Evolutionary conservation across 257 asterid species (phyloP), one percentile per base, ranked within the genome.

Genomic region (Solanum raphanifolium): DNA sequence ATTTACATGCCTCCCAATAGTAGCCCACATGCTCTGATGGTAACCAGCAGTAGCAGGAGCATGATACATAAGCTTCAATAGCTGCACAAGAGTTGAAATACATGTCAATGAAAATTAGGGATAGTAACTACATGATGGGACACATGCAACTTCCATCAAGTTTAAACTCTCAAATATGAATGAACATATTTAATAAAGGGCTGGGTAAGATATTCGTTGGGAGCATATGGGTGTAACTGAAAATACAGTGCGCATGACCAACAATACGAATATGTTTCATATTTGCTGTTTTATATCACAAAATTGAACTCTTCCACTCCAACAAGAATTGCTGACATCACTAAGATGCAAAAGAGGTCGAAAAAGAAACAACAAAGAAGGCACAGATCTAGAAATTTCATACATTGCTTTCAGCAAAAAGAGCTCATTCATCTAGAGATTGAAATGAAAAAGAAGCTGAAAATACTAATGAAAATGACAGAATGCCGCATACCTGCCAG

Each of bases 21-120:
- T 97, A 38, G 97, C 90, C 99, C 99, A 97, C 39, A 88, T 91
- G 91, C 96, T 95, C 91, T 92, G 98, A 90, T 97, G 98, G 90
- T 94, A 95, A 87, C 95, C 88, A 62, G 95, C 98, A 84, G 98
- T 95, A 38, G 95, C 94, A n/a, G 98, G 98, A 88, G 98, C 95
- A 29, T 94, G 93, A 90, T 95, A 97, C 98, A 97, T 95, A 66
- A 95, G 97, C 94, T 95, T 95, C 92, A 97, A 89, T 29, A 97
- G 95, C 98, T 96, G 92, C 93, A 87, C 87, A 32, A 69, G 35
- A 86, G 88, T 52, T 76, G 38, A 75, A 65, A 65, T 65, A 85
- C 60, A 25, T 21, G 48, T 35, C 32, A 76, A 23, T n/a, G 83
- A 76, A 52, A 39, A n/a, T n/a, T 38, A n/a, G 34, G 31, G 83